Percentiles rank a stretch among this genome's conserved stretches.
These are phyloP conservation scores for Afroboletus lepidellus DNA, from an alignment of 1,284 basidiomycete genomes.

Conservation along the genomic window DNA sequence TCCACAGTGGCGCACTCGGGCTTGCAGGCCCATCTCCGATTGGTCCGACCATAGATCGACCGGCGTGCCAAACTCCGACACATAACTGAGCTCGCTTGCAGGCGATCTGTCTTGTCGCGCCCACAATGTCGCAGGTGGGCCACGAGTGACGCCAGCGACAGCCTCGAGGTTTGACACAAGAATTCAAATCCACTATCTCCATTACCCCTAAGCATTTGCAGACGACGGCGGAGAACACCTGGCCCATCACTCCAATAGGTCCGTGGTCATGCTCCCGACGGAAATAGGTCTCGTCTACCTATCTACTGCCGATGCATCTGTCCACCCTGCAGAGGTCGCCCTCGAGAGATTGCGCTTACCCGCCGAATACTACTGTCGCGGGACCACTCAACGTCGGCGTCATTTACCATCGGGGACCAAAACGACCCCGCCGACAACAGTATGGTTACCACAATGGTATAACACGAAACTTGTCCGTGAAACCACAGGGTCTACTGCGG, in stretches of 20 bases:
- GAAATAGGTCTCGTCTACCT: neutral
- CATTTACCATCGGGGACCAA: slow-evolving; percentile 5
- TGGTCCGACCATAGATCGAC: neutral
- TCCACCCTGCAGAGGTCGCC: neutral
- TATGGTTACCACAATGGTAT: neutral
- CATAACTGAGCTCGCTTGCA: slow-evolving; percentile 14
- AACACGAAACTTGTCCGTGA: slow-evolving; percentile 9
- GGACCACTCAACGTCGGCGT: neutral
- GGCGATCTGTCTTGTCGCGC: slow-evolving; percentile 2
- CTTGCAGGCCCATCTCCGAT: slow-evolving; percentile 32
- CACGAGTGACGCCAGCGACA: slow-evolving; percentile 7
- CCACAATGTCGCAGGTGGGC: slow-evolving; percentile 3
- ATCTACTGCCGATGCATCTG: neutral
- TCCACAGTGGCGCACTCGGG: slow-evolving; percentile 5
- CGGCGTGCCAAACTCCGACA: slow-evolving; percentile 16
- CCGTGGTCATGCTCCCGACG: neutral
- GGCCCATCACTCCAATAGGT: neutral
- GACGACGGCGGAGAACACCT: neutral
- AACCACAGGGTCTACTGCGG: slow-evolving; percentile 10
- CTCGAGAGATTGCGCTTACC: neutral
- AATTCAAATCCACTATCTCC: slow-evolving; percentile 5
- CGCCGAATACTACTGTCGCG: neutral
- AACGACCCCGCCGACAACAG: slow-evolving; percentile 6
- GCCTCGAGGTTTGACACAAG: neutral
- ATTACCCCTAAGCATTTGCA: slow-evolving; percentile 4